Evolutionary conservation across 1,284 basidiomycete genomes (phyloP), one percentile per base, ranked within the genome.

Genomic region (Ceratobasidium sp.): DNA sequence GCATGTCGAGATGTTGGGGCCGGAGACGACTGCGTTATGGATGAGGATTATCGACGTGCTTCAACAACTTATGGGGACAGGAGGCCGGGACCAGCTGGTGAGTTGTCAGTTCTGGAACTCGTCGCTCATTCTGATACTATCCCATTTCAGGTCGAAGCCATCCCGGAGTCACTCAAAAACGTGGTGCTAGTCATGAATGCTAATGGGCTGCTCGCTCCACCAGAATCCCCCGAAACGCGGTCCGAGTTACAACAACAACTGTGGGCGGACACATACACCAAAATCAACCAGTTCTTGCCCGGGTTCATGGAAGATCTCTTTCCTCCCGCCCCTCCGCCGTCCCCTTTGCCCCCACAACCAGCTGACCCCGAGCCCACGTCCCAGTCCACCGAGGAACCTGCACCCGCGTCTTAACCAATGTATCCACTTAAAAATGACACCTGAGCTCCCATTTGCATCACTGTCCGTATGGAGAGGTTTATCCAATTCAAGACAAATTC

Each of bases 81-180:
- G 94, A 77, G 88, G 89, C 77, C 85, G 87, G 73, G 95, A 96
- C 79, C 92, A 94, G 79, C 81, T 97, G 82, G 95, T 95, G 78
- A 77, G 92, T 85, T 56, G 8, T 0, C 28, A 25, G 51, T 21
- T 36, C n/a, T 51, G 30, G n/a, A 14, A 36, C 25, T 44, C 51
- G 21, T 21, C 60, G 59, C 38, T 51, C 18, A 14, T 23, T 70
- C 16, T 62, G 33, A 56, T 42, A 49, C 21, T 7, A 16, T 44
- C 30, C 1, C 38, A 28, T 14, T 40, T 14, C 53, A 74, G 72
- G 64, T 25, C 18, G 71, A 99, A 80, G 95, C 96, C 0, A 86
- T 98, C 33, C 94, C 93, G 0, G 97, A 99, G 81, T 96, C 95
- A 6, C 85, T 99, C 76, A 99, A 99, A 83, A 99, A 99, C 79